phyloP scores from a whole-genome alignment of 164 flowering plant species.

The Pachysandra terminalis region DNA sequence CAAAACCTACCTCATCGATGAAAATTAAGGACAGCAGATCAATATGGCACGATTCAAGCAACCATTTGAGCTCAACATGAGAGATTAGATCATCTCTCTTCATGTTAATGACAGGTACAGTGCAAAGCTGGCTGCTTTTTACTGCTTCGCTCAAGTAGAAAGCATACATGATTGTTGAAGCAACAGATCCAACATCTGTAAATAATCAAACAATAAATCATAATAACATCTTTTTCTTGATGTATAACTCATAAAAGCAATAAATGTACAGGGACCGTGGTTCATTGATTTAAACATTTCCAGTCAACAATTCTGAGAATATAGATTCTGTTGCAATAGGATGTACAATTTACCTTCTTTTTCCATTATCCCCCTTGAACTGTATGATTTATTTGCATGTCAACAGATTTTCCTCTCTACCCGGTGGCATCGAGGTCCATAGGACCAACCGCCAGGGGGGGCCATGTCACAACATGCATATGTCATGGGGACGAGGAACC shows the following conservation, averaged over 20 bases:
- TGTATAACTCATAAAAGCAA: not conserved
- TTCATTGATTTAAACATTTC: not conserved
- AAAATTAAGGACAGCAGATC: conserved; percentile 50
- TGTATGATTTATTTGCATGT: too few relatives aligned
- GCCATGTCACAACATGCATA: too few relatives aligned
- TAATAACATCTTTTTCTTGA: not conserved
- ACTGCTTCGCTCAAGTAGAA: conserved; percentile 49
- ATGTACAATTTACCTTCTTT: too few relatives aligned
- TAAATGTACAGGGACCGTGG: not conserved
- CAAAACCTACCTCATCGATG: conserved; percentile 48
- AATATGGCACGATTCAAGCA: conserved; percentile 57
- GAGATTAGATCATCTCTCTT: conserved; percentile 45
- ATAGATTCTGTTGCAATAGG: too few relatives aligned
- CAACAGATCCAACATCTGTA: conserved; percentile 59
- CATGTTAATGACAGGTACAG: conserved; percentile 70
- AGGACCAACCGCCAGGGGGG: too few relatives aligned
- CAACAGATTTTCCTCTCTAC: too few relatives aligned
- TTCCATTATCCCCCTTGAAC: too few relatives aligned
- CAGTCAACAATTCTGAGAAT: too few relatives aligned
- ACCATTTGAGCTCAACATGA: conserved; percentile 56
- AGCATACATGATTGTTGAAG: conserved; percentile 57
- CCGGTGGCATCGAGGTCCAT: too few relatives aligned
- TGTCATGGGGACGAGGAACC: too few relatives aligned
- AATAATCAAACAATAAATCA: not conserved
- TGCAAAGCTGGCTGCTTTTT: conserved; percentile 39